Conservation (phyloP, 257 asterid genomes). For the Marsdenia floribunda region DNA sequence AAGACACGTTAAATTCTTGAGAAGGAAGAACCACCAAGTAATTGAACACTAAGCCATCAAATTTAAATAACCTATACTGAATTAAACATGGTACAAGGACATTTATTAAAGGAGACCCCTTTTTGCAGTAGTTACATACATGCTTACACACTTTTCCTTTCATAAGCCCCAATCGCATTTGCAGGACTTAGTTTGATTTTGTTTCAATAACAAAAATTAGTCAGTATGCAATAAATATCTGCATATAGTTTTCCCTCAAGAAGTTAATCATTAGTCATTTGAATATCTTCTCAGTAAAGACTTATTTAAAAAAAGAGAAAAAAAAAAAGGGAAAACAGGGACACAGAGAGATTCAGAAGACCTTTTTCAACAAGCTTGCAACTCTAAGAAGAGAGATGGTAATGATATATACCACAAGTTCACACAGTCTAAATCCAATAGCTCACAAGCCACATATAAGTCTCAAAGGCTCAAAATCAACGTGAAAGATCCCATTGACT, state of each 20-base stretch:
- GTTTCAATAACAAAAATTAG: neutral
- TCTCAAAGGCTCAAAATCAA: neutral
- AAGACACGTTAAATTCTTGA: constrained; percentile 28
- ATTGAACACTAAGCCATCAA: neutral
- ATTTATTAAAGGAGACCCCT: neutral
- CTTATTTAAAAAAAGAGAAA: no score
- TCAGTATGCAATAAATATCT: neutral
- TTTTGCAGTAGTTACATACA: neutral
- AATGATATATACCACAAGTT: neutral
- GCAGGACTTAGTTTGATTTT: neutral
- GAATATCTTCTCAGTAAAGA: neutral
- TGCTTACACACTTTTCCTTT: neutral
- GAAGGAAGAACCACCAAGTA: neutral
- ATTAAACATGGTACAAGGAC: neutral
- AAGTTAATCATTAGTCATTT: neutral
- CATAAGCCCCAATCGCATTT: neutral
- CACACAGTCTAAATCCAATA: neutral
- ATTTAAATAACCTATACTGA: neutral
- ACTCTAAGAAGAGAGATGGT: neutral
- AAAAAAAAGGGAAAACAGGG: no score
- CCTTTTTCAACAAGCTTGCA: neutral
- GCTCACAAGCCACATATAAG: neutral
- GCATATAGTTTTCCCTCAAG: neutral
- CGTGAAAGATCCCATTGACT: neutral
- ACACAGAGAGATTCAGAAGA: neutral